Evolutionary conservation across 2,329 filamentous ascomycete genomes (phyloP).

Genomic region (Myriangium duriaei): DNA sequence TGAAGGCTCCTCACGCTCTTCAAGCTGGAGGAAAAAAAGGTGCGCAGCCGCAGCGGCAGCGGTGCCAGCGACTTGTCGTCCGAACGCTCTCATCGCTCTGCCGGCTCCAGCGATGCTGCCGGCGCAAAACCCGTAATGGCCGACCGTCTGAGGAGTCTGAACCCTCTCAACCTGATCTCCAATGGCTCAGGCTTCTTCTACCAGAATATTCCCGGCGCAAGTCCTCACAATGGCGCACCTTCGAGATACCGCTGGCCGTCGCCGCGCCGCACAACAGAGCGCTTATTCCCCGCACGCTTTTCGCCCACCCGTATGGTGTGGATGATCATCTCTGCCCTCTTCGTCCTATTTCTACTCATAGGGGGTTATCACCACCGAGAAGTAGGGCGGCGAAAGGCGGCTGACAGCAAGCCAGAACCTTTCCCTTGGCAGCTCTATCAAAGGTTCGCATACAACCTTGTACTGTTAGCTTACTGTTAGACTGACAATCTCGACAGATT

Average conservation of each 20-base stretch:
- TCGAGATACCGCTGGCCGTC: slow-evolving; percentile 28
- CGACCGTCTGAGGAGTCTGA: slow-evolving; percentile 28
- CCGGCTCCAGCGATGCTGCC: slow-evolving; percentile 12
- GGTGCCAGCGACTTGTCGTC: slow-evolving; percentile 1
- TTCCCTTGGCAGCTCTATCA: slow-evolving; percentile 36
- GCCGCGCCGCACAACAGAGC: slow-evolving; percentile 19
- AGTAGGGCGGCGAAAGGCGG: slow-evolving; percentile 16
- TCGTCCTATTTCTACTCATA: slow-evolving; percentile 30
- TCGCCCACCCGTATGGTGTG: slow-evolving; percentile 30
- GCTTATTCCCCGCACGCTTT: slow-evolving; percentile 20
- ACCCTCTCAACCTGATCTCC: slow-evolving; percentile 33
- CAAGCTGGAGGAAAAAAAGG: slow-evolving; percentile 9
- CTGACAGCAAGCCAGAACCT: slow-evolving; percentile 23
- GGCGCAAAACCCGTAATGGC: slow-evolving; percentile 14
- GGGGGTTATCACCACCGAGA: slow-evolving; percentile 29
- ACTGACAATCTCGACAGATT: slow-evolving; percentile 20
- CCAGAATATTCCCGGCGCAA: slow-evolving; percentile 32
- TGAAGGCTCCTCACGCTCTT: too few species aligned
- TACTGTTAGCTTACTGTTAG: too few species aligned
- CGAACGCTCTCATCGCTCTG: slow-evolving; percentile 1
- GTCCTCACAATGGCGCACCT: slow-evolving; percentile 25
- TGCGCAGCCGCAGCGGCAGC: slow-evolving; percentile 9
- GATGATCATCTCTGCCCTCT: slow-evolving; percentile 25
- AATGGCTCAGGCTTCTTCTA: slow-evolving; percentile 31
- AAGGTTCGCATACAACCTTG: slow-evolving; percentile 26